Percentiles rank a stretch among this genome's conserved stretches.
Conservation (phyloP, 495 filamentous ascomycete genomes). For the Lepraria neglecta region DNA sequence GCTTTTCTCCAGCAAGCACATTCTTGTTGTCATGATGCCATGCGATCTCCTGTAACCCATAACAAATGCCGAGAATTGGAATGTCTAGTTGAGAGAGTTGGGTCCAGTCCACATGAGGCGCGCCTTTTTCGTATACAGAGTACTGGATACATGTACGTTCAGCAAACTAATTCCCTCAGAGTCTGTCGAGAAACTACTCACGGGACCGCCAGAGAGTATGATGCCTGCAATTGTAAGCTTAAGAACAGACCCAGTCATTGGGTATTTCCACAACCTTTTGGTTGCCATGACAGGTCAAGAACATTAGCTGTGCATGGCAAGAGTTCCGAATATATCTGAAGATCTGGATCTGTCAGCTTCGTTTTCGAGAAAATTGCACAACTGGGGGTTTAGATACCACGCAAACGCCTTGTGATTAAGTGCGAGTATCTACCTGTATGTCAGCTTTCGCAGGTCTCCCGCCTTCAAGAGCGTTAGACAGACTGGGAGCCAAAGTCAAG, state of each 20-base stretch:
- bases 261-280: constrained; percentile 62
- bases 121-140: constrained; percentile 64
- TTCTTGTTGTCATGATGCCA: constrained; percentile 63
- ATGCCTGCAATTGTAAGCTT: constrained; percentile 58
- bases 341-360: constrained; percentile 34
- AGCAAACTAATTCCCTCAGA: too few relatives aligned
- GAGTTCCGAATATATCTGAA: constrained; percentile 88
- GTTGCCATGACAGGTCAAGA: constrained; percentile 67
- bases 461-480: constrained; percentile 25
- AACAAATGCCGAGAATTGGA: constrained; percentile 73
- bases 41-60: constrained; percentile 77
- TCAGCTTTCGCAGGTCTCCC: constrained; percentile 31
- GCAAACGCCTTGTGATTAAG: constrained; percentile 68
- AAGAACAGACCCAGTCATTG: constrained; percentile 38
- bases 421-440: constrained; percentile 48
- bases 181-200: too few relatives aligned
- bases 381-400: constrained; percentile 25
- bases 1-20: constrained; percentile 62
- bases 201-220: constrained; percentile 67
- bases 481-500: constrained; percentile 56
- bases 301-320: constrained; percentile 87
- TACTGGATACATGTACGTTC: constrained; percentile 28
- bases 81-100: constrained; percentile 67
- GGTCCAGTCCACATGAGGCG: constrained; percentile 71
- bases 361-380: neutral